Evolutionary conservation across 257 asterid genomes (phyloP).

Genomic region (Cynanchum wilfordii): DNA sequence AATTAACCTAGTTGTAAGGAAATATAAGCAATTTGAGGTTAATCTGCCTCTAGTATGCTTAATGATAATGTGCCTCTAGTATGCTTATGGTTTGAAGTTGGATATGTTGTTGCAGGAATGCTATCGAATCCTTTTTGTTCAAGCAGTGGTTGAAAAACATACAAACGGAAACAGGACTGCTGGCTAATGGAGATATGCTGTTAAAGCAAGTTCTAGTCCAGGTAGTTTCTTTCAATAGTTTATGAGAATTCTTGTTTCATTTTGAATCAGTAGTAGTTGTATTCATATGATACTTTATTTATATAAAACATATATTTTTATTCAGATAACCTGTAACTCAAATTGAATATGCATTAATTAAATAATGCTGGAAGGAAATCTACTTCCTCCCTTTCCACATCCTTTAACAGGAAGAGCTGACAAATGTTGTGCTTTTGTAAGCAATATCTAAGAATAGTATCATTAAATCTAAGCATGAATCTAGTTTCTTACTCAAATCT

Average conservation of each 20-base stretch:
- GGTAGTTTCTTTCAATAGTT: slow-evolving; percentile 37
- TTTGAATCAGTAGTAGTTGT: neutral
- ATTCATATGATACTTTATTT: neutral
- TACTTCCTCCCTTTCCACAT: neutral
- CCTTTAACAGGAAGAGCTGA: neutral
- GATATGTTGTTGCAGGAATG: slow-evolving; percentile 56
- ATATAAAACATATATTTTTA: neutral
- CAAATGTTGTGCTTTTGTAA: neutral
- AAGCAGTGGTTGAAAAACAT: slow-evolving; percentile 79
- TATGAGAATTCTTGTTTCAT: slow-evolving; percentile 2
- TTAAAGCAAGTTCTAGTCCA: slow-evolving; percentile 65
- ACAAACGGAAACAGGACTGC: slow-evolving; percentile 60
- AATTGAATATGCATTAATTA: no score
- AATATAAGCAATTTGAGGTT: neutral
- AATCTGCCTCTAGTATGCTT: neutral
- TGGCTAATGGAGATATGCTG: slow-evolving; percentile 62
- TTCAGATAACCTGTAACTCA: neutral
- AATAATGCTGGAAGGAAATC: neutral
- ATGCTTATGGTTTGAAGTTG: neutral
- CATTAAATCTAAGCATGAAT: neutral
- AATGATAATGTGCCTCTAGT: neutral
- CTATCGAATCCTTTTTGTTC: slow-evolving; percentile 69
- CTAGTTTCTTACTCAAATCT: neutral
- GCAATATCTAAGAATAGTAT: neutral
- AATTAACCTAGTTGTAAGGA: no score